A percentile compares a stretch with the other conserved stretches of the same genome.
phyloP scores from a whole-genome alignment of 2,329 filamentous ascomycete genomes.

The Trichoderma pleuroti region DNA sequence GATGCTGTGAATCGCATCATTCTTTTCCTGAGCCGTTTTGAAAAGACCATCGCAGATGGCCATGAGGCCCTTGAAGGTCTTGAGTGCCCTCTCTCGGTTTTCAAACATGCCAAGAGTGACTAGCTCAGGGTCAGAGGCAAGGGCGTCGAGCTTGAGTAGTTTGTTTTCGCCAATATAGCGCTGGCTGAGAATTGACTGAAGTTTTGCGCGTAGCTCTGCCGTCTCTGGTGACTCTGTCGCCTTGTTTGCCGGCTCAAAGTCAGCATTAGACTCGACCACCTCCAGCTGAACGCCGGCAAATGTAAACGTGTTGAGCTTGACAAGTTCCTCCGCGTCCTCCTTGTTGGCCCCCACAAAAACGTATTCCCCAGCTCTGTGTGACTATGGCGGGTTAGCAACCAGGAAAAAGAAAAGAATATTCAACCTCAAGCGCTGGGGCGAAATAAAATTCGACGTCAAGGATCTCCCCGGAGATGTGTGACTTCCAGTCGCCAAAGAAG shows the following conservation, averaged over 20 bases:
- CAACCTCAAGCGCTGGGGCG: slow-evolving; percentile 19
- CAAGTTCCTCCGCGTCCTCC: slow-evolving; percentile 60
- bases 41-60: slow-evolving; percentile 77
- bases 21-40: slow-evolving; percentile 66
- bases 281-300: slow-evolving; percentile 65
- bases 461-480: slow-evolving; percentile 11
- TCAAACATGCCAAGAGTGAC: slow-evolving; percentile 73
- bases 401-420: slow-evolving; percentile 41
- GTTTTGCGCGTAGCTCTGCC: slow-evolving; percentile 62
- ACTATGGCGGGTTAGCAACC: slow-evolving; percentile 69
- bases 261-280: slow-evolving; percentile 49
- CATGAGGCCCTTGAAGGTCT: slow-evolving; percentile 92
- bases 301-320: slow-evolving; percentile 64
- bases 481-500: slow-evolving; percentile 14
- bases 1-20: slow-evolving; percentile 76
- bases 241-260: slow-evolving; percentile 32
- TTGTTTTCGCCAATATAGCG: slow-evolving; percentile 72
- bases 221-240: slow-evolving; percentile 49
- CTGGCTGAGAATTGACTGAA: slow-evolving; percentile 66
- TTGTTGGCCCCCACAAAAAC: slow-evolving; percentile 65
- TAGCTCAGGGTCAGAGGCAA: slow-evolving; percentile 70
- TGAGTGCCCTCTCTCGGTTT: slow-evolving; percentile 66
- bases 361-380: slow-evolving; percentile 64
- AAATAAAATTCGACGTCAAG: slow-evolving; percentile 15
- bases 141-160: slow-evolving; percentile 75